A percentile compares a stretch with the other conserved stretches of the same genome.
Conservation (phyloP, 352 stramenopile species). For the Thalassiosira mediterranea region DNA sequence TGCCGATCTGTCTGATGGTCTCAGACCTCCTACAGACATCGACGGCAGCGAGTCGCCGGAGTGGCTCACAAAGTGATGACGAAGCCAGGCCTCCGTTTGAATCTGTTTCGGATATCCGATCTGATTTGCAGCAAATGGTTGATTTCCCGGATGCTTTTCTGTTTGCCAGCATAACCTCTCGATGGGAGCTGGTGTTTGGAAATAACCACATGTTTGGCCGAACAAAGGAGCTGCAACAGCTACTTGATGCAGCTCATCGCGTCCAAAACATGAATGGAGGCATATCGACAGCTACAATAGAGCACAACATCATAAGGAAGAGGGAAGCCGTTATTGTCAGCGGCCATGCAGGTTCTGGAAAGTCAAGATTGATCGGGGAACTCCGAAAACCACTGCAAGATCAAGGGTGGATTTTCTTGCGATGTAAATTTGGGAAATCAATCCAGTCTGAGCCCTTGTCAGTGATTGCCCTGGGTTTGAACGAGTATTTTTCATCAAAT, state of each 20-base stretch:
- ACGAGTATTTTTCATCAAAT: conserved; percentile 40
- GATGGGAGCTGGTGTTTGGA: conserved; percentile 35
- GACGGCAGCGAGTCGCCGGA: too few relatives aligned
- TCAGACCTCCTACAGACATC: too few relatives aligned
- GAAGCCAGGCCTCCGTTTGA: too few relatives aligned
- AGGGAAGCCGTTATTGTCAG: conserved; percentile 28
- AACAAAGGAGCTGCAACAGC: conserved; percentile 10
- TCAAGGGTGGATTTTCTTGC: conserved; percentile 24
- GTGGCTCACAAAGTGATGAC: too few relatives aligned
- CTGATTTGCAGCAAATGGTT: conserved; percentile 38
- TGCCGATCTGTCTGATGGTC: too few relatives aligned
- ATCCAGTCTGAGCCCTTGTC: conserved; percentile 25
- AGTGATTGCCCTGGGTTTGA: conserved; percentile 21
- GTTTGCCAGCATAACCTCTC: conserved; percentile 18
- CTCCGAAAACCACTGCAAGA: conserved; percentile 26
- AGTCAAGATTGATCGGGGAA: conserved; percentile 24
- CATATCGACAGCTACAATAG: not conserved
- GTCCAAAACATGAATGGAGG: conserved; percentile 3
- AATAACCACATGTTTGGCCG: conserved; percentile 33
- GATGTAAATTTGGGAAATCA: conserved; percentile 34
- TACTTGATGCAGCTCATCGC: conserved; percentile 18
- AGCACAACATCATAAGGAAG: not conserved
- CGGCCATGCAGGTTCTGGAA: conserved; percentile 22
- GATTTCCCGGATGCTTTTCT: conserved; percentile 32
- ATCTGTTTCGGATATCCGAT: conserved; percentile 26